Conservation (phyloP, 371 early-diverging fungal genomes). For the Mucor lusitanicus region DNA sequence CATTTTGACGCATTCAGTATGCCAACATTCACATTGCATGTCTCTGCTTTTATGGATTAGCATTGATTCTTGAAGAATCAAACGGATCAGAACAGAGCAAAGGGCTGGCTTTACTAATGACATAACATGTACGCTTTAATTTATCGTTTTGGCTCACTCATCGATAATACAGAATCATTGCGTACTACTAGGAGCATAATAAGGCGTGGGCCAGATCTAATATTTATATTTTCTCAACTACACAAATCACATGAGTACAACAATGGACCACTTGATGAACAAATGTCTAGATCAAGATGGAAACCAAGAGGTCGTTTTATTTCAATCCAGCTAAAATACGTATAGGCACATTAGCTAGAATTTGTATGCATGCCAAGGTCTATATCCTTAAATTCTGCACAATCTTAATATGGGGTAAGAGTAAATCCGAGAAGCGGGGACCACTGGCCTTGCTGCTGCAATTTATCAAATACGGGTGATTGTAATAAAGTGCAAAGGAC, state of each 20-base stretch:
- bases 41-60: too few relatives aligned
- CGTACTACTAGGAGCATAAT: background rate
- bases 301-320: background rate
- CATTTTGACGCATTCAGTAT: background rate
- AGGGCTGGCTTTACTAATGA: background rate
- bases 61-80: background rate
- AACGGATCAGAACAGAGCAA: background rate
- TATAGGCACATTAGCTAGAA: too few relatives aligned
- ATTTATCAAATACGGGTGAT: too few relatives aligned
- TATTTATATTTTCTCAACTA: background rate
- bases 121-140: background rate
- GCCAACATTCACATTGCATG: background rate
- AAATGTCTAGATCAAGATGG: background rate
- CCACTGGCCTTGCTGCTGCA: background rate
- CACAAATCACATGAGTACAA: background rate
- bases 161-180: background rate
- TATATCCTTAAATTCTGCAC: background rate
- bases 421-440: background rate
- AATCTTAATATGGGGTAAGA: background rate
- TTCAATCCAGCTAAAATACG: background rate
- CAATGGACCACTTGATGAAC: background rate
- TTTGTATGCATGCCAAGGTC: too few relatives aligned
- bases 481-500: background rate
- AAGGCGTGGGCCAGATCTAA: background rate
- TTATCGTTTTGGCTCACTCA: background rate